Evolutionary conservation across 1,139 yeast genomes (phyloP).

Genomic region (Hansenula sp.): DNA sequence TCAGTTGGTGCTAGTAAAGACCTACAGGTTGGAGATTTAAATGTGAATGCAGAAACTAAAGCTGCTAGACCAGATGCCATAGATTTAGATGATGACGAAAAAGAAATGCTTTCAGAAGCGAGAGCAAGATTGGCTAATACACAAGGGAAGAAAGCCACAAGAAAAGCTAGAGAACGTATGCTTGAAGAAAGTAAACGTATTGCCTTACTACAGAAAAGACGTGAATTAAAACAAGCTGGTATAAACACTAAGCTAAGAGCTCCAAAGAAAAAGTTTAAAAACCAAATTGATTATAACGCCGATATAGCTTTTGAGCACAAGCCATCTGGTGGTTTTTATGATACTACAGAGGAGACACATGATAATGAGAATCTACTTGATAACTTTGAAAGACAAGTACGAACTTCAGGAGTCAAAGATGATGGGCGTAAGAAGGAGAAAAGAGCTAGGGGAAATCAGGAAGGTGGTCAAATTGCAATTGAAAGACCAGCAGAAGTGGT

Average conservation of each 20-base stretch:
- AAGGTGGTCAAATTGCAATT: conserved; percentile 17
- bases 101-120: conserved; percentile 92
- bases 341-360: conserved; percentile 53
- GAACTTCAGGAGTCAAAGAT: conserved; percentile 42
- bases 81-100: conserved; percentile 81
- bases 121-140: conserved; percentile 88
- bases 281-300: conserved; percentile 75
- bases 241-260: conserved; percentile 44
- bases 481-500: conserved; percentile 26
- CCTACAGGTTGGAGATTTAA: conserved; percentile 48
- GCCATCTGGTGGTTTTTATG: conserved; percentile 72
- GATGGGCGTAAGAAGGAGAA: conserved; percentile 25
- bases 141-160: conserved; percentile 90
- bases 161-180: conserved; percentile 85
- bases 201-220: conserved; percentile 72
- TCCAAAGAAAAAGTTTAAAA: conserved; percentile 46
- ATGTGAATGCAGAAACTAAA: conserved; percentile 71
- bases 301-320: conserved; percentile 77
- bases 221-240: conserved; percentile 87
- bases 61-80: conserved; percentile 81
- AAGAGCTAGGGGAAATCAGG: conserved; percentile 16
- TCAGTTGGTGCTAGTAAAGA: conserved; percentile 30
- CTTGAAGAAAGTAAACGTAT: conserved; percentile 68
- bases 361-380: conserved; percentile 34
- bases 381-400: conserved; percentile 43